Base-by-base conservation (phyloP, 768 basidiomycete species). In the Mycena capillaripes region DNA sequence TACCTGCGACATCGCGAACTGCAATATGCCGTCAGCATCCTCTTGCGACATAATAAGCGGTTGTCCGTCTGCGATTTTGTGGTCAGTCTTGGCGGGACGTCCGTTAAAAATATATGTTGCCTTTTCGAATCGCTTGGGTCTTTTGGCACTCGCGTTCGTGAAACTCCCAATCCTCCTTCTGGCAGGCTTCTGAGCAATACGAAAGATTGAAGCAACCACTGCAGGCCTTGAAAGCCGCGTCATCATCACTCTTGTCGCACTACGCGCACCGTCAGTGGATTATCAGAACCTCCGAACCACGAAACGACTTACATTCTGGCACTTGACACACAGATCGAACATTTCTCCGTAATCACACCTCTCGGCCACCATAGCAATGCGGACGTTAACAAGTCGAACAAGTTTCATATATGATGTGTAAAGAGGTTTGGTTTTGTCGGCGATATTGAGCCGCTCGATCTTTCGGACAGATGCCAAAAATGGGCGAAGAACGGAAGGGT, bases 401-500 rank as follows among this genome's bases (percentile, higher is more conserved):
- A 67, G 21, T 2, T 59, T 52, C 17, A 40, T 2, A 21, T 67
- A 67, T 1, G 32, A 30, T 2, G 30, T 19, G 25, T 8, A 9
- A n/a, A 67, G 17, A 3, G 66, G 44, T 6, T 58, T 12, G 23
- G 42, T 38, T 19, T 32, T 0, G 19, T 58, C 66, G 6, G 50
- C 5, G 29, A 36, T n/a, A 3, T 21, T 34, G 44, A 59, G 56
- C 17, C 46, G 8, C 14, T 58, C 57, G 44, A 50, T 59, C 23
- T 67, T 48, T 0, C 46, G 56, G 9, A 25, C 34, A 3, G 66
- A 38, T 16, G 30, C 56, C 32, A 67, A 59, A 34, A 67, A 58
- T 11, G 44, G 57, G 32, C 46, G 56, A 27, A 67, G 44, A 30
- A 59, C 57, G 66, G 55, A 66, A 2, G 66, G 66, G 57, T 67